Evolutionary conservation across 805 yeast genomes (phyloP).

Genomic region (Schwanniomyces sp.): DNA sequence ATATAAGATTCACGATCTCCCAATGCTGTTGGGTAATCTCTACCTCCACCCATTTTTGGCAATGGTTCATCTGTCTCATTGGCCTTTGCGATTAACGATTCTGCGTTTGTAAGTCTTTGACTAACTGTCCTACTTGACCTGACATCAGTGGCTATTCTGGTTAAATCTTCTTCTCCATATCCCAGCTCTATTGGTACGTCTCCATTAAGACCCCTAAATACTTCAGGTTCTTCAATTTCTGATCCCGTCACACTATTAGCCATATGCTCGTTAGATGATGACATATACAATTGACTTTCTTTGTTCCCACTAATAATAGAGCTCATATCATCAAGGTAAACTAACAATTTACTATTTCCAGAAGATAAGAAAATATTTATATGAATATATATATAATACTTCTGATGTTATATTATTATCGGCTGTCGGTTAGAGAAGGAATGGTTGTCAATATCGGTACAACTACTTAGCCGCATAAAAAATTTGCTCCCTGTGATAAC

Average conservation of each 20-base stretch:
- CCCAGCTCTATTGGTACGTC: background rate
- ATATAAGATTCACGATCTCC: conserved; percentile 10
- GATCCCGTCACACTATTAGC: background rate
- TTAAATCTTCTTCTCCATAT: conserved; percentile 14
- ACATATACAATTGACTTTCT: background rate
- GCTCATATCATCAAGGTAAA: background rate
- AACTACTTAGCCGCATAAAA: background rate
- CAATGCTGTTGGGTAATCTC: conserved; percentile 12
- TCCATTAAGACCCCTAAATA: background rate
- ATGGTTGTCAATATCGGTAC: background rate
- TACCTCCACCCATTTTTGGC: conserved; percentile 17
- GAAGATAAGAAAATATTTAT: background rate
- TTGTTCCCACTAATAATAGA: background rate
- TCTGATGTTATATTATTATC: background rate
- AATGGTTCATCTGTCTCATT: conserved; percentile 20
- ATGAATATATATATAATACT: background rate
- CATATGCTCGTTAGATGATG: background rate
- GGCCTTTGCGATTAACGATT: conserved; percentile 17
- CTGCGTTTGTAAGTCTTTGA: conserved; percentile 20
- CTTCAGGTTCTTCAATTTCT: background rate
- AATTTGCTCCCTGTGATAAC: background rate
- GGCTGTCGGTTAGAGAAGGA: background rate
- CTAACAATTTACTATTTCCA: background rate
- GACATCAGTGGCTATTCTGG: conserved; percentile 16
- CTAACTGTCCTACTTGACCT: conserved; percentile 15